Evolutionary conservation across 2,329 filamentous ascomycete genomes (phyloP).

Genomic region (Diaporthe sp.): DNA sequence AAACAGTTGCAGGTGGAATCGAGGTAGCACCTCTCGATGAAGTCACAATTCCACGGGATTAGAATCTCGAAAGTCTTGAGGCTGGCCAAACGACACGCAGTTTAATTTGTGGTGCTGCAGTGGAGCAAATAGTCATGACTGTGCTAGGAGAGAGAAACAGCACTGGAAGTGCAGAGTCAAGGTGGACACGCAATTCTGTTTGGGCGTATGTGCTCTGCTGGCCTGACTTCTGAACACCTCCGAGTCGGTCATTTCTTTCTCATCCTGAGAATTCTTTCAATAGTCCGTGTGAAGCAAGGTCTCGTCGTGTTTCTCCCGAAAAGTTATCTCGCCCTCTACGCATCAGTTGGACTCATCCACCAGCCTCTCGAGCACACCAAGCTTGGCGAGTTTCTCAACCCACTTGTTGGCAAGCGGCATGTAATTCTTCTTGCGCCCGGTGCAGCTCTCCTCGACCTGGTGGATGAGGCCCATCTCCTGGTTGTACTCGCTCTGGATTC

Average conservation of each 20-base stretch:
- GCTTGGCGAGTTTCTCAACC: constrained; percentile 75
- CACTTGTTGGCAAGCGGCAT: constrained; percentile 75
- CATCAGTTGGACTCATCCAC: constrained; percentile 34
- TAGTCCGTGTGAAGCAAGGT: neutral
- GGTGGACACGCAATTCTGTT: neutral
- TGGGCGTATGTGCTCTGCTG: neutral
- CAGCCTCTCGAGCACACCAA: constrained; percentile 65
- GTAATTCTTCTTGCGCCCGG: constrained; percentile 73
- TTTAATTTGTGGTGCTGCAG: neutral
- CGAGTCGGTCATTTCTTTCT: neutral
- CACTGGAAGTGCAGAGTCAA: neutral
- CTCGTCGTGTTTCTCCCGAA: too few relatives aligned
- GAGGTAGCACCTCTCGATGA: neutral
- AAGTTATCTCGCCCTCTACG: too few relatives aligned
- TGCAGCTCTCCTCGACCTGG: constrained; percentile 63
- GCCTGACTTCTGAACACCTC: too few relatives aligned
- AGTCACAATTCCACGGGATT: neutral
- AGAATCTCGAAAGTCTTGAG: neutral
- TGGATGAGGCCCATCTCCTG: constrained; percentile 57
- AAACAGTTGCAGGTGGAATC: neutral
- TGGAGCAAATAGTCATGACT: neutral
- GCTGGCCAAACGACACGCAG: neutral
- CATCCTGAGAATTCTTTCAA: neutral
- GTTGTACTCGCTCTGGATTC: constrained; percentile 56
- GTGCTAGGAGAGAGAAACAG: neutral